These are phyloP conservation scores for Ceratocystis colombiana DNA, from an alignment of 2,329 filamentous ascomycete genomes.

Conservation along the genomic window DNA sequence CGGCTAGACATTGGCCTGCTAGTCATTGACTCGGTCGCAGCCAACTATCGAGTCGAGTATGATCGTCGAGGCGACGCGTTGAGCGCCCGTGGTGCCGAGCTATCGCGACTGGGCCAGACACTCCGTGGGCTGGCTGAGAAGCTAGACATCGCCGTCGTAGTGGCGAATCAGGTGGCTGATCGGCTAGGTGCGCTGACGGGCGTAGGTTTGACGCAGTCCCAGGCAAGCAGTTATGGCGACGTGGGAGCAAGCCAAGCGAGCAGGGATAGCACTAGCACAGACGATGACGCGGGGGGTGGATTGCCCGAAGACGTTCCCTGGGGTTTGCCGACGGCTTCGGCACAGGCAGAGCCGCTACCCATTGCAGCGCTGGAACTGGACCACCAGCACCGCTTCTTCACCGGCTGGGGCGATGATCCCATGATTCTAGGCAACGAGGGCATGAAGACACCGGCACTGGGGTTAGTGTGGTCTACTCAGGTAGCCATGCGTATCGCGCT, in stretches of 20 bases:
- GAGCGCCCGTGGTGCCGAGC: slow-evolving; percentile 64
- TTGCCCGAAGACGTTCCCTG: slow-evolving; percentile 31
- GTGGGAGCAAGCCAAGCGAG: slow-evolving; percentile 26
- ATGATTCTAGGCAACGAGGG: slow-evolving; percentile 31
- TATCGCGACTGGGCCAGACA: slow-evolving; percentile 64
- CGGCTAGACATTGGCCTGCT: slow-evolving; percentile 70
- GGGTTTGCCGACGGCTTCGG: slow-evolving; percentile 27
- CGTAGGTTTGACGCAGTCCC: slow-evolving; percentile 24
- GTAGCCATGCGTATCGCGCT: slow-evolving; percentile 73
- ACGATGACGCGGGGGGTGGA: slow-evolving; percentile 28
- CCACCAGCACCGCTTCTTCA: slow-evolving; percentile 90
- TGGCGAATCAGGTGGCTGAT: slow-evolving; percentile 92
- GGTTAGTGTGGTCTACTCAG: slow-evolving; percentile 85
- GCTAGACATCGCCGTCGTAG: slow-evolving; percentile 71
- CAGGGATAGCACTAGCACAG: slow-evolving; percentile 21
- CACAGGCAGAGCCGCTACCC: slow-evolving; percentile 33
- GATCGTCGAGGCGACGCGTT: slow-evolving; percentile 45
- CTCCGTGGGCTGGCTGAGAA: slow-evolving; percentile 65
- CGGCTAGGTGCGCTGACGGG: slow-evolving; percentile 47
- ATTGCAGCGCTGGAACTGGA: slow-evolving; percentile 59
- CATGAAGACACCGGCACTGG: slow-evolving; percentile 76
- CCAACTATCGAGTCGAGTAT: slow-evolving; percentile 91
- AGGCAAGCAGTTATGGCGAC: background rate
- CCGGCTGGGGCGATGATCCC: slow-evolving; percentile 76
- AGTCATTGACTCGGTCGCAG: slow-evolving; percentile 82